Conservation (phyloP, 192 early-diverging fungal species). For the Rhizoclosmatium sp. region DNA sequence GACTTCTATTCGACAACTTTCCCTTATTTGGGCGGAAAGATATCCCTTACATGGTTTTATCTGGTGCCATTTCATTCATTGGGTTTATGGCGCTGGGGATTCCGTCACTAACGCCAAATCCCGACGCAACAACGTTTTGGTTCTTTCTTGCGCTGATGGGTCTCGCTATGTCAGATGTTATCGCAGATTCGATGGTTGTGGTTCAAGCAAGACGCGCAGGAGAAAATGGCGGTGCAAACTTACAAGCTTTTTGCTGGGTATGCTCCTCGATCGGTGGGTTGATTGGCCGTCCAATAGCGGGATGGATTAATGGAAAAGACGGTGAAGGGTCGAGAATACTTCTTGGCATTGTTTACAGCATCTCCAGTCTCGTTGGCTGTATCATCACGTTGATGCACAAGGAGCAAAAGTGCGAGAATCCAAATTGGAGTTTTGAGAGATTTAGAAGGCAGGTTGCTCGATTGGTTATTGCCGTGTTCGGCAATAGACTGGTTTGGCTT, state of each 20-base stretch:
- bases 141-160: conserved; percentile 42
- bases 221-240: conserved; percentile 32
- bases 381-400: conserved; percentile 20
- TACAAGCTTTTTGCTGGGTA: conserved; percentile 41
- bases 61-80: conserved; percentile 21
- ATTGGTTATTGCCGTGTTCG: conserved; percentile 22
- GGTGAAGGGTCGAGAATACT: conserved; percentile 22
- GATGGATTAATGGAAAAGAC: conserved; percentile 37
- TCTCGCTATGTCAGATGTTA: conserved; percentile 45
- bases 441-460: conserved; percentile 8
- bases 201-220: conserved; percentile 27
- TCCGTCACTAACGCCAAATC: background rate
- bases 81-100: conserved; percentile 28
- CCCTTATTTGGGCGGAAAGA: conserved; percentile 36
- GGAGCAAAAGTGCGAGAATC: conserved; percentile 11
- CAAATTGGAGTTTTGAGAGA: conserved; percentile 9
- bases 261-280: conserved; percentile 27
- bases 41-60: conserved; percentile 37
- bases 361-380: conserved; percentile 7
- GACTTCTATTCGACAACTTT: conserved; percentile 39
- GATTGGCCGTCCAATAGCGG: conserved; percentile 38
- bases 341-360: conserved; percentile 30
- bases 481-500: conserved; percentile 34
- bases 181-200: conserved; percentile 44
- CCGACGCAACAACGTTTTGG: conserved; percentile 33